phyloP scores from a whole-genome alignment of 352 stramenopile species.

The Globisporangium parvum region DNA sequence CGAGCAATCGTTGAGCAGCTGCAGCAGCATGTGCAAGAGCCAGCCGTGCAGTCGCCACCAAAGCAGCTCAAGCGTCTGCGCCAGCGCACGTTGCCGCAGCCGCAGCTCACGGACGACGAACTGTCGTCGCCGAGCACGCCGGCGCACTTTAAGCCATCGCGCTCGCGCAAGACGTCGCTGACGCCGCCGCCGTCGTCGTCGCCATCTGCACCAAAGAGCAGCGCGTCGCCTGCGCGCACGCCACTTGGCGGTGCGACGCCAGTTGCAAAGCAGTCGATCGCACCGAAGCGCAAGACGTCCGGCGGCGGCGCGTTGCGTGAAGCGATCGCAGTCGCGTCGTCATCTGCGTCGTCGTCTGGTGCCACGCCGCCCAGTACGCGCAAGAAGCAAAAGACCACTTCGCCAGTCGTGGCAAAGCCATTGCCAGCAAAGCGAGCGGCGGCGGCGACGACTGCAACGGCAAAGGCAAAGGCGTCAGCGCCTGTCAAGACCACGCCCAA shows the following conservation, averaged over 20 bases:
- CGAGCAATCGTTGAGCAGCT: background rate
- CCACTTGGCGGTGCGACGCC: background rate
- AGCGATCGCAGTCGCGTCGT: constrained; percentile 1
- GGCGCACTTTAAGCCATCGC: background rate
- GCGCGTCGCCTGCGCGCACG: background rate
- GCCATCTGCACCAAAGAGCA: background rate
- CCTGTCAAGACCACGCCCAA: background rate
- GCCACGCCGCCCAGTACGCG: background rate
- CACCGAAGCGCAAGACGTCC: constrained; percentile 13
- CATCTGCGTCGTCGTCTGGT: background rate
- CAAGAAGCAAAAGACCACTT: constrained; percentile 4
- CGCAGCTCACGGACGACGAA: constrained; percentile 3
- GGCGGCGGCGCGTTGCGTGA: background rate
- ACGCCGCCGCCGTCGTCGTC: background rate
- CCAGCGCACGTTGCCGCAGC: background rate
- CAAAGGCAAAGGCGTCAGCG: background rate
- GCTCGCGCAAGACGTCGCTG: background rate
- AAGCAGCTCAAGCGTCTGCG: constrained; percentile 6
- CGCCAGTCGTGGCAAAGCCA: background rate
- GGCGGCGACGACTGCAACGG: background rate
- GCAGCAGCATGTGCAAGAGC: background rate
- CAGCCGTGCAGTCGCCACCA: background rate
- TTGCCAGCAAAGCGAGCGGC: background rate
- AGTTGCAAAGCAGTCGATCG: constrained; percentile 6
- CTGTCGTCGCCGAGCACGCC: background rate